Conservation (phyloP, 257 asterid species). For the Ophiorrhiza pumila region DNA sequence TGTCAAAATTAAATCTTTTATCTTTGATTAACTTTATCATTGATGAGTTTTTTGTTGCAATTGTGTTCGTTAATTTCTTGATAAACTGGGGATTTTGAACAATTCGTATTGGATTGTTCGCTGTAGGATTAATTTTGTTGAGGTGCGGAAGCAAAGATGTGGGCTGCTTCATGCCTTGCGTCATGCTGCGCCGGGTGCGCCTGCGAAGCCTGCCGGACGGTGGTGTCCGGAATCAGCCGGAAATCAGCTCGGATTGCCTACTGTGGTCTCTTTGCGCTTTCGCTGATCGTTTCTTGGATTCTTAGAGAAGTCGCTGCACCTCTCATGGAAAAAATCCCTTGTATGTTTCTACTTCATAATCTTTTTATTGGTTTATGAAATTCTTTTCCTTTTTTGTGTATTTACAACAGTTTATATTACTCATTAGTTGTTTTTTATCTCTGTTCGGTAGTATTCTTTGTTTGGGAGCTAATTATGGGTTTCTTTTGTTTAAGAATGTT, state of each 20-base stretch:
- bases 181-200: constrained; percentile 87
- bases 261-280: constrained; percentile 79
- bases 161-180: constrained; percentile 92
- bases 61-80: neutral
- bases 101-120: neutral
- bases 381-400: neutral
- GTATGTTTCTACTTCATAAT: constrained; percentile 31
- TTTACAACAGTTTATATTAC: neutral
- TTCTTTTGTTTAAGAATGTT: neutral
- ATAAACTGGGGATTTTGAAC: neutral
- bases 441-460: too few relatives aligned
- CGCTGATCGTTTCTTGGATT: constrained; percentile 79
- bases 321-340: constrained; percentile 79
- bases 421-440: neutral
- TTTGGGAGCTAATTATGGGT: neutral
- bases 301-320: constrained; percentile 92
- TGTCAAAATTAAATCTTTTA: too few relatives aligned
- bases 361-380: neutral
- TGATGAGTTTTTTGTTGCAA: neutral
- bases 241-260: constrained; percentile 87
- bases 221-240: constrained; percentile 77
- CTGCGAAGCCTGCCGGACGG: constrained; percentile 72
- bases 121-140: neutral
- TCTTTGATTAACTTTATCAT: too few relatives aligned
- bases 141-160: constrained; percentile 37